phyloP scores from a whole-genome alignment of 225 moss, liverwort and hornwort genomes.

The Pseudisothecium myosuroides region DNA sequence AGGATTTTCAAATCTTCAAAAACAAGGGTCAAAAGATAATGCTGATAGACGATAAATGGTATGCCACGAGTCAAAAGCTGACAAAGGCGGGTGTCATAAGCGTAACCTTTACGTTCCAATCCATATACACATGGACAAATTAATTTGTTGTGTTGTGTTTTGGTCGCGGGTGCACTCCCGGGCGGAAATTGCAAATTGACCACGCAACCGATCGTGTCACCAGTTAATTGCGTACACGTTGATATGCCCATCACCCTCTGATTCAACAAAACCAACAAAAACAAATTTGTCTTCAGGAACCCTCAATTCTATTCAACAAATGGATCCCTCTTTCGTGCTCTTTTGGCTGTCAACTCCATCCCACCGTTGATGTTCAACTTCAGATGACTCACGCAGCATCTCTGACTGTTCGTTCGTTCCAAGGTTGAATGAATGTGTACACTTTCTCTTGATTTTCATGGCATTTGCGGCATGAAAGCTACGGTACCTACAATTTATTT shows the following conservation, averaged over 20 bases:
- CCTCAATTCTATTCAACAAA: neutral
- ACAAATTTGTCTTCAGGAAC: neutral
- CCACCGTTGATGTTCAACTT: neutral
- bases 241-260: neutral
- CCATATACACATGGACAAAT: neutral
- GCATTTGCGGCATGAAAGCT: neutral
- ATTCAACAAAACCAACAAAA: neutral
- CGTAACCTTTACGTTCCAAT: neutral
- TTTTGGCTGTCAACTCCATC: neutral
- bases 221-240: neutral
- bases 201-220: neutral
- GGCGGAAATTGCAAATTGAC: neutral
- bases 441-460: neutral
- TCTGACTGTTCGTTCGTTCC: neutral
- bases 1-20: neutral
- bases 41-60: neutral
- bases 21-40: neutral
- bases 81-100: neutral
- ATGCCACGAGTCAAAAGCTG: neutral
- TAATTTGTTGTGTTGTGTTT: neutral
- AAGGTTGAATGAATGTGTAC: neutral
- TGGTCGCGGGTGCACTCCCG: neutral
- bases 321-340: neutral
- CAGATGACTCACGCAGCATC: neutral
- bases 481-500: neutral